phyloP scores from a whole-genome alignment of 2,329 filamentous ascomycete genomes.

The Pseudogymnoascus sp. region DNA sequence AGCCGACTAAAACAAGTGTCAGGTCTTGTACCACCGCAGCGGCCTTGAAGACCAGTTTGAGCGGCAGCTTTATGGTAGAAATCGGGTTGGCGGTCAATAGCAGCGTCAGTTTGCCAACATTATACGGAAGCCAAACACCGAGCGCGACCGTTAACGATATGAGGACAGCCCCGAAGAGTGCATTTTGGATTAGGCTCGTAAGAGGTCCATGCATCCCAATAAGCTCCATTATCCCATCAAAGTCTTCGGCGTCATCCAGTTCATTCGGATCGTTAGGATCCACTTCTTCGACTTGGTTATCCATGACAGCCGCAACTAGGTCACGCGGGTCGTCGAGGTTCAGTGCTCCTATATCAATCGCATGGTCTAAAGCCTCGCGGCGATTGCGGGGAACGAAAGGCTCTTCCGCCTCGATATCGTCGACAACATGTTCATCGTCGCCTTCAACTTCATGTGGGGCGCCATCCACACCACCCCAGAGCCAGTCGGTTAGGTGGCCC shows the following conservation, averaged over 20 bases:
- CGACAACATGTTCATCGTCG: conserved; percentile 52
- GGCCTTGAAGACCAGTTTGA: conserved; percentile 61
- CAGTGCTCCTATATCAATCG: conserved; percentile 7
- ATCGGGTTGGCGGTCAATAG: conserved; percentile 73
- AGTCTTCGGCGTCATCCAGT: conserved; percentile 80
- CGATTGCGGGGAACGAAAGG: conserved; percentile 44
- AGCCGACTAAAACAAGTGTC: conserved; percentile 55
- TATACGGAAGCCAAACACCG: conserved; percentile 85
- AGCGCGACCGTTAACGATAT: conserved; percentile 79
- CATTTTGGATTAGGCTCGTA: conserved; percentile 84
- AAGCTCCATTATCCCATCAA: conserved; percentile 92
- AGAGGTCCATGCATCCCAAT: conserved; percentile 94
- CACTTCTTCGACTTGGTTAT: conserved; percentile 46
- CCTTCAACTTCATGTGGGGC: conserved; percentile 34
- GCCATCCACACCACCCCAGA: conserved; percentile 49
- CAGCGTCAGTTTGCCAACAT: conserved; percentile 77
- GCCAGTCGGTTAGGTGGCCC: conserved; percentile 45
- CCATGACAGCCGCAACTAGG: conserved; percentile 47
- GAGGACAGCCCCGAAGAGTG: conserved; percentile 84
- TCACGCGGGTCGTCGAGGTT: conserved; percentile 34
- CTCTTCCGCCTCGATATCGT: conserved; percentile 50
- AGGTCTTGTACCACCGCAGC: conserved; percentile 76
- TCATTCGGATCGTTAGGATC: conserved; percentile 70
- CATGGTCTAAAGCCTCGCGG: conserved; percentile 14
- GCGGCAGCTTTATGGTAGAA: conserved; percentile 56